These are phyloP conservation scores for Miscanthus lutarioriparius DNA, from an alignment of 176 grass and related monocot species.

Conservation along the genomic window DNA sequence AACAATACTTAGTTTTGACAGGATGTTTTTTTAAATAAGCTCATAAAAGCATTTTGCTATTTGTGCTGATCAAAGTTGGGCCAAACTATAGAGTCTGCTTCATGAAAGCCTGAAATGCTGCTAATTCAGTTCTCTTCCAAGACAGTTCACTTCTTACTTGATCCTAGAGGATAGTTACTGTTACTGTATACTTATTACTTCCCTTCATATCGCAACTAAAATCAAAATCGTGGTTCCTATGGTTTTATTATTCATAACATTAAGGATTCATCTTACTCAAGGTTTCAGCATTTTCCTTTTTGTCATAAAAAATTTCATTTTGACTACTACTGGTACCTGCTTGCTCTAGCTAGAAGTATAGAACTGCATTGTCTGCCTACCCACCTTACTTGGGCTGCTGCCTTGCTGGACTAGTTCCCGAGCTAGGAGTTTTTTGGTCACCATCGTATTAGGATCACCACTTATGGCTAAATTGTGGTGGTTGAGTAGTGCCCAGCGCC, in stretches of 20 bases:
- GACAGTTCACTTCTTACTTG: neutral
- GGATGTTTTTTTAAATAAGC: neutral
- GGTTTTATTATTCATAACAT: too few relatives aligned
- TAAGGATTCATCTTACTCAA: too few relatives aligned
- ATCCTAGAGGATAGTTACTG: neutral
- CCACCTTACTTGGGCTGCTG: too few relatives aligned
- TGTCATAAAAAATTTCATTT: too few relatives aligned
- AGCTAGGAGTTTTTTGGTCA: too few relatives aligned
- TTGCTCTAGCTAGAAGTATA: too few relatives aligned
- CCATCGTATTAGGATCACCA: too few relatives aligned
- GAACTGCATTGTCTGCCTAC: too few relatives aligned
- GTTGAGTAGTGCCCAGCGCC: neutral
- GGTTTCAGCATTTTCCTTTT: too few relatives aligned
- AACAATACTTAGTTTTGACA: neutral
- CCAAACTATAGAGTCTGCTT: neutral
- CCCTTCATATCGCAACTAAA: neutral
- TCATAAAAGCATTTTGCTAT: neutral
- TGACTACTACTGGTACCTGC: too few relatives aligned
- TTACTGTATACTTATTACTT: neutral
- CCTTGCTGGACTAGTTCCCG: too few relatives aligned
- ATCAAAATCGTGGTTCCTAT: too few relatives aligned
- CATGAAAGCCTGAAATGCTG: neutral
- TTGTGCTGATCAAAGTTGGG: neutral
- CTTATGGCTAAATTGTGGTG: neutral
- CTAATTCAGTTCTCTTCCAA: neutral